These are phyloP conservation scores for Zelopaecilomyces penicillatus DNA, from an alignment of 2,329 filamentous ascomycete species.

Conservation along the genomic window DNA sequence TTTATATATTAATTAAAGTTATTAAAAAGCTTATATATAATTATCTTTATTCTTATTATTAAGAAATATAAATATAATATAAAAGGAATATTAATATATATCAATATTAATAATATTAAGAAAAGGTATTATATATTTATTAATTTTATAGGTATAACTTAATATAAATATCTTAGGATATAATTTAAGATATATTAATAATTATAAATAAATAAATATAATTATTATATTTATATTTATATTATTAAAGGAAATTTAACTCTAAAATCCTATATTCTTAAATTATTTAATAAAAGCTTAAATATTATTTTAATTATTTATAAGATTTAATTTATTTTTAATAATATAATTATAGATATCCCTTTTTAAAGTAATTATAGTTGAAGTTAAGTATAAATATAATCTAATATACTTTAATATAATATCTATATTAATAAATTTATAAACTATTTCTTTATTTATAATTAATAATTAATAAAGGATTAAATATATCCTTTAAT, in stretches of 20 bases:
- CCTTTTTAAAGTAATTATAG: conserved; percentile 11
- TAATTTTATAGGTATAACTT: conserved; percentile 17
- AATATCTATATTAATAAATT: background rate
- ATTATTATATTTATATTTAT: conserved; percentile 12
- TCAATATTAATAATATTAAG: conserved; percentile 16
- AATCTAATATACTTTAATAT: background rate
- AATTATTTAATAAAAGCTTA: conserved; percentile 13
- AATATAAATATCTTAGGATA: conserved; percentile 14
- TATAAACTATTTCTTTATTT: background rate
- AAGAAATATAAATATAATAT: conserved; percentile 16
- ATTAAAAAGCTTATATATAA: conserved; percentile 14
- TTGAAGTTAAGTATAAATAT: background rate
- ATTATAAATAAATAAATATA: conserved; percentile 16
- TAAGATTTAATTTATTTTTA: conserved; percentile 6
- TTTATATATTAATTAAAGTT: conserved; percentile 12
- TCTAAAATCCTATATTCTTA: conserved; percentile 13
- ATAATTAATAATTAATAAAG: conserved; percentile 3
- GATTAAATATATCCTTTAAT: background rate
- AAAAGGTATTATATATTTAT: conserved; percentile 15
- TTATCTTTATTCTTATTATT: conserved; percentile 11
- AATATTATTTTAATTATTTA: conserved; percentile 13
- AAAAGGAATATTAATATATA: conserved; percentile 14
- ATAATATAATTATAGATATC: conserved; percentile 17
- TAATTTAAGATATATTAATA: conserved; percentile 12
- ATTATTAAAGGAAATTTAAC: conserved; percentile 10